Conservation (phyloP, 257 asterid species). For the Parsonsia alboflavescens region DNA sequence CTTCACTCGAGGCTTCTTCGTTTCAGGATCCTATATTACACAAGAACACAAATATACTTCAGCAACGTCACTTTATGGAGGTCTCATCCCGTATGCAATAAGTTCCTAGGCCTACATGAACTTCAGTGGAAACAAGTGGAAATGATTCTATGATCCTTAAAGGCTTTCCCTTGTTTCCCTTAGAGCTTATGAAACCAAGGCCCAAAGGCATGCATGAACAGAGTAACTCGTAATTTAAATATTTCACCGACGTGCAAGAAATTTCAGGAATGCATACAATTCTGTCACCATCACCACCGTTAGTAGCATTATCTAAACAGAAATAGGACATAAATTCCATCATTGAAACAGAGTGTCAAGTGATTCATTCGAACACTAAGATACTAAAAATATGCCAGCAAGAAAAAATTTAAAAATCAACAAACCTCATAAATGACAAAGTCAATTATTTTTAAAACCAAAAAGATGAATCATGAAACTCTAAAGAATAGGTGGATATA, state of each 20-base stretch:
- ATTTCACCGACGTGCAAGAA: neutral
- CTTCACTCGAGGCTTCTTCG: conserved; percentile 88
- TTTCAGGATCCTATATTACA: conserved; percentile 80
- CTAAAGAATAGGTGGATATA: neutral
- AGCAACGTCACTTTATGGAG: neutral
- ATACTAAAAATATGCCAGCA: neutral
- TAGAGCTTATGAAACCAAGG: neutral
- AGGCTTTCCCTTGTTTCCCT: neutral
- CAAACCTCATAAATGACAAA: neutral
- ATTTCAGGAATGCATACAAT: neutral
- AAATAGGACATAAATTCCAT: neutral
- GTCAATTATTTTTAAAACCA: neutral
- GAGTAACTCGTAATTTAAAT: neutral
- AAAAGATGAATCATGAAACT: neutral
- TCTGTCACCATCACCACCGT: neutral
- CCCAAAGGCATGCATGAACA: neutral
- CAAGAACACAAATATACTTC: conserved; percentile 1
- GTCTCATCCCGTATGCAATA: neutral
- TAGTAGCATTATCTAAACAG: neutral
- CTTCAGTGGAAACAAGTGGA: neutral
- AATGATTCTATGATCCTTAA: too few relatives aligned
- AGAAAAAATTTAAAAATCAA: neutral
- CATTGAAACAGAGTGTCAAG: neutral
- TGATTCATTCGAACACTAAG: conserved; percentile 1
- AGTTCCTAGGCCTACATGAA: neutral